These are phyloP conservation scores for Lactarius psammicola DNA, from an alignment of 768 basidiomycete species.

Conservation along the genomic window DNA sequence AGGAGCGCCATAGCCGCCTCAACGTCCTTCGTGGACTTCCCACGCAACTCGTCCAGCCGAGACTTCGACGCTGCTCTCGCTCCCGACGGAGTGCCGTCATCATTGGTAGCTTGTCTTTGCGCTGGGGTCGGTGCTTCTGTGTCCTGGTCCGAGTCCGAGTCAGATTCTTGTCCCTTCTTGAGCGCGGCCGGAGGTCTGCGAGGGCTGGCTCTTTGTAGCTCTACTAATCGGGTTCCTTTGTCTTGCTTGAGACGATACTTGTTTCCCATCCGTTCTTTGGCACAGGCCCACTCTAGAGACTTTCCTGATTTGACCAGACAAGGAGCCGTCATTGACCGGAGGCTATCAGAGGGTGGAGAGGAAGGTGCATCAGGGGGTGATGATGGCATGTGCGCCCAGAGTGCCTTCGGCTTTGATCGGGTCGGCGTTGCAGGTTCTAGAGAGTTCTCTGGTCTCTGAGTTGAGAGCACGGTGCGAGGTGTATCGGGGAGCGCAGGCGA, in stretches of 20 bases:
- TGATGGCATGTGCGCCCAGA: constrained; percentile 52
- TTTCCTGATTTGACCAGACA: constrained; percentile 45
- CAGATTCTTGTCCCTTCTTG: background rate
- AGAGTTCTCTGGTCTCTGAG: constrained; percentile 23
- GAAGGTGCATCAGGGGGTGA: constrained; percentile 56
- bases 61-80: constrained; percentile 11
- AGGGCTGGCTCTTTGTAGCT: background rate
- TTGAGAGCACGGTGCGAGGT: constrained; percentile 18
- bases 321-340: constrained; percentile 44
- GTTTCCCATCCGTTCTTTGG: constrained; percentile 40
- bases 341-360: constrained; percentile 49
- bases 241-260: constrained; percentile 25
- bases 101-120: constrained; percentile 3
- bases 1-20: constrained; percentile 40
- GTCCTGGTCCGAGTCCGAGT: constrained; percentile 7
- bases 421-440: constrained; percentile 12
- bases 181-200: background rate
- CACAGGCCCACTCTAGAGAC: constrained; percentile 76
- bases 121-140: background rate
- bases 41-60: background rate
- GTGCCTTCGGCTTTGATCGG: constrained; percentile 12
- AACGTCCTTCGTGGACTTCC: constrained; percentile 34
- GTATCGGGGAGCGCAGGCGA: background rate
- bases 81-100: background rate
- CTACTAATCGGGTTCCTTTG: constrained; percentile 30